Base-by-base conservation (phyloP, 1,139 yeast species). In the Magnusiomyces paraingens region DNA sequence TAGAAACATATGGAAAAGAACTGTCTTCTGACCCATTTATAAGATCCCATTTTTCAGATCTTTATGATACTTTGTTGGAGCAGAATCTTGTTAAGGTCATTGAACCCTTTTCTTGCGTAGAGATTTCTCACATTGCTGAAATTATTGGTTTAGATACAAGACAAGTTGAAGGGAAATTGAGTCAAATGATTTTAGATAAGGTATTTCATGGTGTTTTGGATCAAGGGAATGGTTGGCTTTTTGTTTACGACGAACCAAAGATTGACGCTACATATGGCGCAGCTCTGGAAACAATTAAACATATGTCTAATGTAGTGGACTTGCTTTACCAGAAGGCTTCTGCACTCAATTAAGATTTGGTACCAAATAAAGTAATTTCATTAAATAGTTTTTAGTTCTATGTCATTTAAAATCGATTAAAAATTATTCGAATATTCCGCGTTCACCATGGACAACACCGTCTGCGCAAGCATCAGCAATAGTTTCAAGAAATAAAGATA, bases 201-300 rank as follows among this genome's bases (percentile, higher is more conserved):
- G 88, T 91, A 15, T 89, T 94, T 64, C 86, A 85, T 66, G 99
- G 99, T 49, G 98, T 94, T 48, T 77, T 93, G 64, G 99, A 93
- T 70, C 99, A 93, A 74, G 99, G 99, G 48, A 91, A 91, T 68
- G 99, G 99, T 5, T 93, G 98, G 96, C 79, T 93, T 62, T 84
- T 90, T 62, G 82, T 93, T 56, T 93, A 88, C 66, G 95, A 89
- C 58, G 89, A 91, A 66, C 96, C 96, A 49, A 82, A 81, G 66
- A 82, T 83, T 59, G 98, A 93, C 70, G 88, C 90, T 45, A 84
- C 95, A 48, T 94, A 93, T 66, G 95, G 86, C 60, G 83, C 93
- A 50, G 87, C 95, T 42, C 79, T 93, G 61, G 95, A 87, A 56
- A 81, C 95, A 64, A 83, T 94, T 55, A 87, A 86, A 68, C 87